Evolutionary conservation across 163 green algal species (phyloP), one percentile per base, ranked within the genome.

Genomic region (Scenedesmus sp.): DNA sequence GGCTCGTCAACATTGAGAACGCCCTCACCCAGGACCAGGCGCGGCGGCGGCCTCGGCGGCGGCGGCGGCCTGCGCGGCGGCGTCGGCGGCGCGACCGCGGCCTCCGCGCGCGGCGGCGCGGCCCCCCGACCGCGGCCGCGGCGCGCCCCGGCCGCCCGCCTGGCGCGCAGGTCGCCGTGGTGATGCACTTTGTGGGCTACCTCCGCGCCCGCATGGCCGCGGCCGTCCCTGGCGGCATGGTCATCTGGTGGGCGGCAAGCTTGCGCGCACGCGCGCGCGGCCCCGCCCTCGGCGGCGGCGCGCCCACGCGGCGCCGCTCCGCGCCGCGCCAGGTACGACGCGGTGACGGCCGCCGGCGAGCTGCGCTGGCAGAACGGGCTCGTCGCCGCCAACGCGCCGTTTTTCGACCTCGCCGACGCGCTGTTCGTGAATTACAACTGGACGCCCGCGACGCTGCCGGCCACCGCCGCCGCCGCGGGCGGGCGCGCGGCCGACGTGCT

Each of bases 341-440:
- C 83, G 20, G 79, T 90, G 2, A 87, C 80, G 2, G 82, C 69
- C 4, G 63, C 85, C n/a, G 84, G 81, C 11, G 36, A 58, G 24
- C 74, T 89, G 56, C 50, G 47, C 31, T 85, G 81, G 84, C 84
- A 89, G 77, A 71, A 84, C 81, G 63, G 57, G 29, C 73, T 89
- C 28, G 76, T 77, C 1, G 17, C 24, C 22, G 54, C 77, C 24
- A 87, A 87, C 47, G 69, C n/a, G 22, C 78, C 81, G n/a, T 89
- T 87, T 74, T 80, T 89, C 36, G 82, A 87, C 65, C 63, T 73
- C 2, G 54, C 75, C 2, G 84, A 86, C 60, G 80, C 50, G 0
- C 70, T 88, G 22, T 88, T 87, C 50, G 22, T 83, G 26, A 85
- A 88, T 71, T 88, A 88, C 51, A 50, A 2, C 15, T 86, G 80